A percentile compares a stretch with the other conserved stretches of the same genome.
These are phyloP conservation scores for Cystobasidium onofrii DNA, from an alignment of 768 basidiomycete genomes.

Conservation along the genomic window DNA sequence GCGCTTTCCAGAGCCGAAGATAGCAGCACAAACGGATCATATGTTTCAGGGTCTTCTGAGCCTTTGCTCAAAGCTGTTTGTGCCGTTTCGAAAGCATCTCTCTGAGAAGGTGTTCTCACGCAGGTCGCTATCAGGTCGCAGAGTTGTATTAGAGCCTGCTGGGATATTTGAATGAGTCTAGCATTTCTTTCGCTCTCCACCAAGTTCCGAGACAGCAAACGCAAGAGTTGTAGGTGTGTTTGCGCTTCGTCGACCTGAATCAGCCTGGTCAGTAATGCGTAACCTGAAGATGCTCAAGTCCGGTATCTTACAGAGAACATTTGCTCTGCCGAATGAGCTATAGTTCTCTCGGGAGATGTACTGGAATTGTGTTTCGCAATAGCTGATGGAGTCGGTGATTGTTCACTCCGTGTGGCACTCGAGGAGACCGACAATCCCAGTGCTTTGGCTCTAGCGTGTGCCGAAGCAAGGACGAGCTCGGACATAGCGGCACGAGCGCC, in stretches of 20 bases:
- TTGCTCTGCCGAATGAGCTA: neutral
- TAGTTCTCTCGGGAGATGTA: neutral
- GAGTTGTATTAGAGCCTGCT: neutral
- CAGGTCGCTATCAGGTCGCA: slow-evolving; percentile 7
- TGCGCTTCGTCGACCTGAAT: neutral
- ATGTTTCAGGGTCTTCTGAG: neutral
- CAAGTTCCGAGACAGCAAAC: neutral
- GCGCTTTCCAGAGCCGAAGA: neutral
- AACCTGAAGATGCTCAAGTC: neutral
- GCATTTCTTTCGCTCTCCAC: neutral
- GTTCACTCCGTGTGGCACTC: neutral
- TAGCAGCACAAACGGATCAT: neutral
- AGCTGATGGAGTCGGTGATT: neutral
- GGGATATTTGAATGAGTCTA: neutral
- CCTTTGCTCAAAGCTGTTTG: neutral
- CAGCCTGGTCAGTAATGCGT: neutral
- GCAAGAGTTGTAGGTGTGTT: neutral
- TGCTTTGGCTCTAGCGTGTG: neutral
- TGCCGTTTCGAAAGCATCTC: neutral
- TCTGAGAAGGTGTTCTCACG: neutral
- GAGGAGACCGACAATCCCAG: neutral
- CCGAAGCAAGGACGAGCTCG: slow-evolving; percentile 2
- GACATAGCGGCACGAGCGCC: neutral
- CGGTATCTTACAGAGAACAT: neutral
- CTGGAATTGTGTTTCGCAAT: neutral